Conservation (phyloP, 768 basidiomycete genomes). For the Exidia glandulosa region DNA sequence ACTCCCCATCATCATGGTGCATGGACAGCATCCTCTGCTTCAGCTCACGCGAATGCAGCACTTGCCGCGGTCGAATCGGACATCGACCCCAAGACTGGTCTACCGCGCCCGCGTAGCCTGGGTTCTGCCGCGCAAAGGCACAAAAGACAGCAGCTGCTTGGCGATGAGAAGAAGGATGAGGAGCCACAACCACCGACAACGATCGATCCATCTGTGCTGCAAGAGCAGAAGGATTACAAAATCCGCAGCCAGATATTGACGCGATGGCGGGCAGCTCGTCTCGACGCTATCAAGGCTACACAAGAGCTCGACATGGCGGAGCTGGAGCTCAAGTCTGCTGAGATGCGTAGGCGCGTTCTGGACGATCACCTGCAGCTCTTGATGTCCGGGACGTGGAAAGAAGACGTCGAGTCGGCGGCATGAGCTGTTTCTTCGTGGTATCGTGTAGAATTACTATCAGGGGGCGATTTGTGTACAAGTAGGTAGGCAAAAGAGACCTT, state of each 20-base stretch:
- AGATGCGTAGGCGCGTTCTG: background rate
- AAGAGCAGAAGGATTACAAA: background rate
- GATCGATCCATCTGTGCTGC: background rate
- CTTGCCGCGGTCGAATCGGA: too few relatives aligned
- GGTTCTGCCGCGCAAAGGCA: too few relatives aligned
- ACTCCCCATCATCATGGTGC: too few relatives aligned
- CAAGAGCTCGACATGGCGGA: background rate
- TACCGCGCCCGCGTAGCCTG: too few relatives aligned
- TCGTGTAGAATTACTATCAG: background rate
- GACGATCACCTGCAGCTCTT: constrained; percentile 1
- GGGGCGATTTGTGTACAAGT: background rate
- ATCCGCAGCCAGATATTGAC: background rate
- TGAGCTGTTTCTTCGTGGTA: background rate
- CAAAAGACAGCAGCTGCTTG: too few relatives aligned
- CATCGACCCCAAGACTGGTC: too few relatives aligned
- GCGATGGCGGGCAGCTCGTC: background rate
- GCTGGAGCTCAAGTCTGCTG: background rate
- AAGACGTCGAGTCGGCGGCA: background rate
- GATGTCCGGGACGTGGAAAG: background rate
- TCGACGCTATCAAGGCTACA: constrained; percentile 1
- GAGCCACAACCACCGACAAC: too few relatives aligned
- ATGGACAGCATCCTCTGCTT: too few relatives aligned
- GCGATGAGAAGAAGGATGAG: too few relatives aligned
- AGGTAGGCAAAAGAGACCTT: background rate
- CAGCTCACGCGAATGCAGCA: too few relatives aligned